phyloP scores from a whole-genome alignment of 2,329 filamentous ascomycete genomes.

The Tetracladium maxilliforme region DNA sequence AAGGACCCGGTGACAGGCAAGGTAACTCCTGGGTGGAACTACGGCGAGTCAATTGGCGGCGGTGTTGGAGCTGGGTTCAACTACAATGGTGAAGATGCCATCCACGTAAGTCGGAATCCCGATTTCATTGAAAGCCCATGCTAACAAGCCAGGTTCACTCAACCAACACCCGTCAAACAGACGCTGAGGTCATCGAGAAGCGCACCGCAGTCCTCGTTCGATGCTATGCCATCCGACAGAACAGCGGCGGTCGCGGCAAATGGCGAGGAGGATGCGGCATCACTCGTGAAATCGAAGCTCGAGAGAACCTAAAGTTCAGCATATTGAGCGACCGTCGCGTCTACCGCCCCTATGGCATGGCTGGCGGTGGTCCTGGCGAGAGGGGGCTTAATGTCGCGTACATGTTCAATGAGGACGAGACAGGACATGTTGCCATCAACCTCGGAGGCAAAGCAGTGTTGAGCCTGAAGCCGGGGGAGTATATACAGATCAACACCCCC shows the following conservation, averaged over 20 bases:
- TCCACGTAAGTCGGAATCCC: too few species aligned
- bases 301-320: constrained; percentile 15
- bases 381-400: background rate
- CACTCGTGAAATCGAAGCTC: constrained; percentile 18
- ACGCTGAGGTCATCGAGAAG: constrained; percentile 18
- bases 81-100: constrained; percentile 13
- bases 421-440: too few species aligned
- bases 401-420: too few species aligned
- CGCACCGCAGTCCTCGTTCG: constrained; percentile 18
- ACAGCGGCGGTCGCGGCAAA: constrained; percentile 14
- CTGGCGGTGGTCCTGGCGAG: constrained; percentile 11
- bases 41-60: constrained; percentile 18
- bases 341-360: constrained; percentile 18
- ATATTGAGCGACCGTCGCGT: constrained; percentile 21
- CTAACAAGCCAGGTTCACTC: too few species aligned
- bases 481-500: constrained; percentile 8
- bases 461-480: constrained; percentile 7
- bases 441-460: constrained; percentile 9
- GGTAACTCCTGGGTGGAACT: constrained; percentile 10
- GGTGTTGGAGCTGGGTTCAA: constrained; percentile 16
- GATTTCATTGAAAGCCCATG: too few species aligned
- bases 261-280: constrained; percentile 18
- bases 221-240: constrained; percentile 12
- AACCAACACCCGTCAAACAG: constrained; percentile 18
- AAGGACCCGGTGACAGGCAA: constrained; percentile 11